Conservation (phyloP, 305 asterid species). For the Rubia tinctorum region DNA sequence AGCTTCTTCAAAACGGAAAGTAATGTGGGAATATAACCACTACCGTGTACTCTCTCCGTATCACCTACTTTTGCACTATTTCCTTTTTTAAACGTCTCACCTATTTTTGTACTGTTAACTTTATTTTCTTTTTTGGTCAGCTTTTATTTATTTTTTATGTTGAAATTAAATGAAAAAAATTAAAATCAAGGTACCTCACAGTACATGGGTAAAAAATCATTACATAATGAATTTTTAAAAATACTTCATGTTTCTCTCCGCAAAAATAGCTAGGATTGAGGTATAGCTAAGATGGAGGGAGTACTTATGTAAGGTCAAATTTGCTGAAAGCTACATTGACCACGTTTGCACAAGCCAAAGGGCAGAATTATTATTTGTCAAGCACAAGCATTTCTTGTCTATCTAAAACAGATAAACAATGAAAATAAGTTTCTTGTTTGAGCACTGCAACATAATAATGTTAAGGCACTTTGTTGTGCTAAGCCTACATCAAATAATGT, state of each 20-base stretch:
- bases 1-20: background rate
- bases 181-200: too few species aligned
- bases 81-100: too few species aligned
- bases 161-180: too few species aligned
- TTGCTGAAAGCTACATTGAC: conserved; percentile 12
- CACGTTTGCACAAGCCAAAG: background rate
- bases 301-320: conserved; percentile 1
- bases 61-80: too few species aligned
- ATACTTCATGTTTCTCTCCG: too few species aligned
- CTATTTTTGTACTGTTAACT: too few species aligned
- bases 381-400: background rate
- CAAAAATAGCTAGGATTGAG: too few species aligned
- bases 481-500: background rate
- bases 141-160: too few species aligned
- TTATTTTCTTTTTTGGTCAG: too few species aligned
- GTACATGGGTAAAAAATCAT: too few species aligned
- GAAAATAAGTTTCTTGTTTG: background rate
- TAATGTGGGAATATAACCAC: background rate
- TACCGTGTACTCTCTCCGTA: background rate
- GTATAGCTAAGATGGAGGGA: too few species aligned
- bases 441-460: background rate
- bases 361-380: background rate
- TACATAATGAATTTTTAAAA: too few species aligned
- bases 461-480: background rate
- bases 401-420: background rate